Percentiles rank a stretch among this genome's conserved stretches.
These are phyloP conservation scores for Plasmodiophora brassicae DNA, from an alignment of 208 protist genomes.

Conservation along the genomic window DNA sequence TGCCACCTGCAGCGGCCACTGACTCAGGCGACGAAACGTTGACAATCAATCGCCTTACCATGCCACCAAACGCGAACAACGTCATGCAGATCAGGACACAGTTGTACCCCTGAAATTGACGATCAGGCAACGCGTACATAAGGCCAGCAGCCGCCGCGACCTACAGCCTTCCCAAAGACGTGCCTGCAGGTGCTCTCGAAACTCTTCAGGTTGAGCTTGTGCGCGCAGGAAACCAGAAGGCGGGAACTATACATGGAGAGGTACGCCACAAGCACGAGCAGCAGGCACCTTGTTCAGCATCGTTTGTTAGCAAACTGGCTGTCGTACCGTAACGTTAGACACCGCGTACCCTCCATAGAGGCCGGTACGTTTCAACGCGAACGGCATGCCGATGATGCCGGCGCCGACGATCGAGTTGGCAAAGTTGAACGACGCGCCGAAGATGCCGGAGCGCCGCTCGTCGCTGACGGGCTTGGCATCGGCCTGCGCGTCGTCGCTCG, in stretches of 20 bases:
- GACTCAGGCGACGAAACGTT: neutral
- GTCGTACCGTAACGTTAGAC: no score
- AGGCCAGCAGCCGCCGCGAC: neutral
- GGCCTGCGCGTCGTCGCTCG: no score
- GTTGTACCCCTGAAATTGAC: neutral
- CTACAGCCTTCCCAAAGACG: neutral
- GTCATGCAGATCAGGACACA: neutral
- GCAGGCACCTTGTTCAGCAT: neutral
- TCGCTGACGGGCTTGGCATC: no score
- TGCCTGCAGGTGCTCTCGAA: neutral
- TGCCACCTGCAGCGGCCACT: neutral
- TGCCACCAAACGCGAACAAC: constrained; percentile 7
- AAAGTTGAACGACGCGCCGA: no score
- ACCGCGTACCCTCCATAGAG: no score
- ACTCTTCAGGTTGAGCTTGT: neutral
- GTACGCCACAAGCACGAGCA: neutral
- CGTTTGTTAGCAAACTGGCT: no score
- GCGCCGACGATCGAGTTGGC: neutral
- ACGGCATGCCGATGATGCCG: constrained; percentile 22
- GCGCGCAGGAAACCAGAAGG: neutral
- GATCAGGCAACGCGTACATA: neutral
- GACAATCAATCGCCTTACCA: neutral
- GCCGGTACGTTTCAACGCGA: neutral
- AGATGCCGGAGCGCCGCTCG: no score
- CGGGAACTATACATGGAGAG: neutral